Evolutionary conservation across 805 yeast species (phyloP).

Genomic region (Spathaspora boniae): DNA sequence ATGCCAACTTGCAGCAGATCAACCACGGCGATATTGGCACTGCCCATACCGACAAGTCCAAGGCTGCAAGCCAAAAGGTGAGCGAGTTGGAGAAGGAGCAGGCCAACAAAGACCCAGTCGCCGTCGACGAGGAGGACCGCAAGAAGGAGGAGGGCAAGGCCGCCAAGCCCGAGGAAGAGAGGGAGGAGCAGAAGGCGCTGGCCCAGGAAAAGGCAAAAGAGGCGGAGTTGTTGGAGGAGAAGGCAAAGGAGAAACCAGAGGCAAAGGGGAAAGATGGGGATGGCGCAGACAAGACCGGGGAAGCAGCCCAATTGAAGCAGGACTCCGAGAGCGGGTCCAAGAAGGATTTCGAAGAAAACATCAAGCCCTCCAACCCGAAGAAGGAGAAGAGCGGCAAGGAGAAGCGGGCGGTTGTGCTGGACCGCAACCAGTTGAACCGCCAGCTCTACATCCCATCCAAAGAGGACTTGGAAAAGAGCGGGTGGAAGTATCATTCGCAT

Average conservation of each 20-base stretch:
- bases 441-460: slow-evolving; percentile 28
- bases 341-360: slow-evolving; percentile 5
- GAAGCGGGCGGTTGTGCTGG: slow-evolving; percentile 6
- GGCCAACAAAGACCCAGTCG: slow-evolving; percentile 5
- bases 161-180: slow-evolving; percentile 3
- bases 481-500: slow-evolving; percentile 45
- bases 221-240: slow-evolving; percentile 6
- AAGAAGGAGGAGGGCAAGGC: neutral
- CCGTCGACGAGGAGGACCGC: slow-evolving; percentile 2
- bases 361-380: slow-evolving; percentile 5
- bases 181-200: slow-evolving; percentile 2
- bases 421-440: slow-evolving; percentile 6
- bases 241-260: no score
- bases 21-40: slow-evolving; percentile 9
- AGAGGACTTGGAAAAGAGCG: slow-evolving; percentile 32
- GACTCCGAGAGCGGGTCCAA: neutral
- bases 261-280: slow-evolving; percentile 8
- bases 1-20: slow-evolving; percentile 11
- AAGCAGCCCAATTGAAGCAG: slow-evolving; percentile 3
- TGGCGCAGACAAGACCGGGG: slow-evolving; percentile 2
- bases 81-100: slow-evolving; percentile 6
- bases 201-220: slow-evolving; percentile 7
- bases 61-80: slow-evolving; percentile 2
- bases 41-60: slow-evolving; percentile 3
- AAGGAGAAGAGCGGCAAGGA: neutral